Conservation (phyloP, 495 filamentous ascomycete genomes). For the Hyphodiscus hymeniophilus region DNA sequence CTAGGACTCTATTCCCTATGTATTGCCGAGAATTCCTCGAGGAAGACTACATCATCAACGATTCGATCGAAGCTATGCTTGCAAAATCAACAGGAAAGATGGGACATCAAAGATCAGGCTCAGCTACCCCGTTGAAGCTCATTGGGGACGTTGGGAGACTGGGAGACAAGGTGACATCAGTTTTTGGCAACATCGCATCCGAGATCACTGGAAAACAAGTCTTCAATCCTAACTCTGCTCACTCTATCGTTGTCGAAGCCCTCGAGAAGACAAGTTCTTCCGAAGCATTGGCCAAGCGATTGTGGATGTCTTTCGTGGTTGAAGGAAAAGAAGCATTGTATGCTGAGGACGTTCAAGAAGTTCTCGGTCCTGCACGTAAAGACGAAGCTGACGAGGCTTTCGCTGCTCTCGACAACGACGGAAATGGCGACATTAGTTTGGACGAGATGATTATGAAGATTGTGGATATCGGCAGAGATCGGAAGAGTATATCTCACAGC, state of each 20-base stretch:
- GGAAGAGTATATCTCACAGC: constrained; percentile 78
- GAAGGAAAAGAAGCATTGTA: constrained; percentile 77
- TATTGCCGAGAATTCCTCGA: constrained; percentile 86
- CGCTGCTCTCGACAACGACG: constrained; percentile 67
- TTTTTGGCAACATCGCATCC: constrained; percentile 87
- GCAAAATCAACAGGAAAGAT: constrained; percentile 26
- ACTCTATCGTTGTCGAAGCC: constrained; percentile 74
- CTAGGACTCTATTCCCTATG: constrained; percentile 75
- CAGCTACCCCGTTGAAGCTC: constrained; percentile 66
- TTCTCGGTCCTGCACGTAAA: constrained; percentile 64
- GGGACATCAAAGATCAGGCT: constrained; percentile 44
- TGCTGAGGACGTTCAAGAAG: constrained; percentile 75
- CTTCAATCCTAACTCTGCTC: constrained; percentile 82
- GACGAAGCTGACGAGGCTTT: constrained; percentile 81
- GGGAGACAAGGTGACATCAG: constrained; percentile 84
- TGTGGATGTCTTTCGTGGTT: constrained; percentile 98
- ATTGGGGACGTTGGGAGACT: constrained; percentile 72
- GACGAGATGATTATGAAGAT: constrained; percentile 93
- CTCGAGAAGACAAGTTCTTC: constrained; percentile 74
- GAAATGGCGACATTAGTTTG: constrained; percentile 86
- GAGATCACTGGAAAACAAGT: constrained; percentile 93
- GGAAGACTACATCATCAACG: constrained; percentile 85
- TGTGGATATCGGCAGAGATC: constrained; percentile 69
- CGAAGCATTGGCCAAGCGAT: constrained; percentile 80
- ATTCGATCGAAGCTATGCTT: constrained; percentile 51